These are phyloP conservation scores for Neurospora sublineolata DNA, from an alignment of 495 filamentous ascomycete genomes.

Conservation along the genomic window DNA sequence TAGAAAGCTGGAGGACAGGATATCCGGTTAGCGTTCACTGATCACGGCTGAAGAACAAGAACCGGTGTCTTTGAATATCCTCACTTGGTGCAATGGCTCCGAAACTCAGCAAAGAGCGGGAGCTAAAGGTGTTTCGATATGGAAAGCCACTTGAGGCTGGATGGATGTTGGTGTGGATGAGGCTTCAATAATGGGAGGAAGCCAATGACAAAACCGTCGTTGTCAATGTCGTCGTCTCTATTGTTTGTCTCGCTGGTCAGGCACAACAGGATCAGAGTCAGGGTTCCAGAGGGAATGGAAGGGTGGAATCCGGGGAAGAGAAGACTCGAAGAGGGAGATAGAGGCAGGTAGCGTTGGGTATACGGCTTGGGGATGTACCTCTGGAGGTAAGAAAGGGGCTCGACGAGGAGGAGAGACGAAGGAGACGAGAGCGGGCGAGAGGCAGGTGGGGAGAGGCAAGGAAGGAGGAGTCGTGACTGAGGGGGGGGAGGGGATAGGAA, in stretches of 20 bases:
- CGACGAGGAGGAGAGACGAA: not conserved
- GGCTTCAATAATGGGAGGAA: not conserved
- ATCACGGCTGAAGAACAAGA: not conserved
- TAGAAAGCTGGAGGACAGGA: not conserved
- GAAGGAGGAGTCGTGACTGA: not conserved
- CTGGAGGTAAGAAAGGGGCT: not conserved
- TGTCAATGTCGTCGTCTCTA: not conserved
- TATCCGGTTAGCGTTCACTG: not conserved
- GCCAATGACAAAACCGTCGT: not conserved
- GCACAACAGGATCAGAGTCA: not conserved
- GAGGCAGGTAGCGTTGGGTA: not conserved
- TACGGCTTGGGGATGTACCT: not conserved
- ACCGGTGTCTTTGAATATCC: not conserved
- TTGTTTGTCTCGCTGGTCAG: not conserved
- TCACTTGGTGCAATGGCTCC: constrained; percentile 12
- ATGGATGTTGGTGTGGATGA: not conserved
- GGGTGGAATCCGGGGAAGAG: not conserved
- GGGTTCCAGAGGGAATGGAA: not conserved
- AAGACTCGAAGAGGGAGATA: not conserved
- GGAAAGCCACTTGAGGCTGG: not conserved
- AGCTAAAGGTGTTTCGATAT: constrained; percentile 6
- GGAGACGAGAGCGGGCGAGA: not conserved
- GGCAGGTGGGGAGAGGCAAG: not conserved
- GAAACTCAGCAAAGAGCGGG: constrained; percentile 32
- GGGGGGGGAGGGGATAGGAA: not conserved